A percentile compares a stretch with the other conserved stretches of the same genome.
These are phyloP conservation scores for Blepharisma stoltei DNA, from an alignment of 73 alveolate species.

Conservation along the genomic window DNA sequence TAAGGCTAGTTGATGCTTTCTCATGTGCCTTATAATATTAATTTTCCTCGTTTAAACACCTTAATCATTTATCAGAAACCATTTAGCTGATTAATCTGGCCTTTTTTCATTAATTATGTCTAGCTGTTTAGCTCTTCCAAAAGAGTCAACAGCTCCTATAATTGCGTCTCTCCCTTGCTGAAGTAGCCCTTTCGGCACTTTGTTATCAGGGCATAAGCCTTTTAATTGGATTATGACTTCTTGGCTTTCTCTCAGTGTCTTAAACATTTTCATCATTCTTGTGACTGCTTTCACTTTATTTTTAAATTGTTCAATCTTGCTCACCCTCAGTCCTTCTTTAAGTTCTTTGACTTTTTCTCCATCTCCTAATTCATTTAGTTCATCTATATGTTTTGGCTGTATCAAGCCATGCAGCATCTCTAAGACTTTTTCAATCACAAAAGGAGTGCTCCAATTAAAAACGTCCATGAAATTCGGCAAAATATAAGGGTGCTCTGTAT, in stretches of 20 bases:
- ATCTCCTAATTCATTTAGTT: slow-evolving; percentile 46
- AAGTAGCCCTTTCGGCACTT: slow-evolving; percentile 73
- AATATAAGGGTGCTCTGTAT: slow-evolving; percentile 74
- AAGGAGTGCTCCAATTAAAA: slow-evolving; percentile 81
- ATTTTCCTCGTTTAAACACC: no score
- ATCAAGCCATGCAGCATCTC: slow-evolving; percentile 63
- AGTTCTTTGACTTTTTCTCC: slow-evolving; percentile 30
- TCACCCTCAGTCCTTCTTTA: neutral
- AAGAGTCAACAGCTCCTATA: slow-evolving; percentile 48
- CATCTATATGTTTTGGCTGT: slow-evolving; percentile 58
- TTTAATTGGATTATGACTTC: slow-evolving; percentile 69
- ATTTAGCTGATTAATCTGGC: slow-evolving; percentile 31
- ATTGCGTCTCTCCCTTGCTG: slow-evolving; percentile 75
- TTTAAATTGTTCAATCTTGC: slow-evolving; percentile 32
- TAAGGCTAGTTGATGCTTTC: no score
- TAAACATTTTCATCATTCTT: slow-evolving; percentile 52
- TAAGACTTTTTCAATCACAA: slow-evolving; percentile 70
- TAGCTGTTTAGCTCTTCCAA: slow-evolving; percentile 33
- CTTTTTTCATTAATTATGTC: slow-evolving; percentile 40
- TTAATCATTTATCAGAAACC: neutral
- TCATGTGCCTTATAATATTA: no score
- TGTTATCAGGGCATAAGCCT: slow-evolving; percentile 81
- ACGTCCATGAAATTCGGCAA: slow-evolving; percentile 78
- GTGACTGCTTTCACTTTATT: slow-evolving; percentile 40
- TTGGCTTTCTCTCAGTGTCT: slow-evolving; percentile 73